Conservation (phyloP, 306 rosid species). For the Notholithocarpus densiflorus region DNA sequence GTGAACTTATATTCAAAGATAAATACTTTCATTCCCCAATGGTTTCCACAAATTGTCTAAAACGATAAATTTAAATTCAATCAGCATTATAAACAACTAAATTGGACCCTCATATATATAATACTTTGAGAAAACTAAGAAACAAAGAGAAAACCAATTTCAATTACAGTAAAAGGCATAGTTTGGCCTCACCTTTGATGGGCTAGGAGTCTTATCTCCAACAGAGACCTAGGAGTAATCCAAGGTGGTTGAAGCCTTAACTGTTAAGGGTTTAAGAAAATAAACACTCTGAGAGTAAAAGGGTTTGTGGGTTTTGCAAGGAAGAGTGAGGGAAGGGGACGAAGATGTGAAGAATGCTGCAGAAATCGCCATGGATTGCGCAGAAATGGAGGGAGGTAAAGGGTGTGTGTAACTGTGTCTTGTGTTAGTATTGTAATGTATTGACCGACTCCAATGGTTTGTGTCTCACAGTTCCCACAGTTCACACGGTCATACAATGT, state of each 20-base stretch:
- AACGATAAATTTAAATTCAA: too few species aligned
- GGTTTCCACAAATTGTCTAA: background rate
- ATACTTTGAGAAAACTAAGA: background rate
- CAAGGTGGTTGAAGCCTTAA: conserved; percentile 73
- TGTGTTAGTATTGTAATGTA: too few species aligned
- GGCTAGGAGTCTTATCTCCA: conserved; percentile 44
- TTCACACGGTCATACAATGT: background rate
- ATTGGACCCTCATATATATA: too few species aligned
- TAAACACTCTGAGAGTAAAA: conserved; percentile 24
- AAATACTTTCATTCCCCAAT: background rate
- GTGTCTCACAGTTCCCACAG: background rate
- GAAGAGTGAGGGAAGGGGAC: conserved; percentile 33
- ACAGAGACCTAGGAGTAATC: conserved; percentile 63
- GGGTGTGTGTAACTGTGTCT: background rate
- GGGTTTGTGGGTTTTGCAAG: conserved; percentile 40
- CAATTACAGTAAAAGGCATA: background rate
- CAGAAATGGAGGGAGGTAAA: conserved; percentile 12
- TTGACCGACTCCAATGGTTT: background rate
- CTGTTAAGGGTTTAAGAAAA: conserved; percentile 37
- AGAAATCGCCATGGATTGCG: conserved; percentile 58
- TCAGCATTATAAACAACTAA: background rate
- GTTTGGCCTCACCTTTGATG: conserved; percentile 50
- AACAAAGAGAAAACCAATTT: background rate
- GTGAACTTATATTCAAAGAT: background rate
- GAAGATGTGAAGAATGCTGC: conserved; percentile 55